A percentile compares a stretch with the other conserved stretches of the same genome.
Conservation (phyloP, 768 basidiomycete genomes). For the Calocybe gangraenosa region DNA sequence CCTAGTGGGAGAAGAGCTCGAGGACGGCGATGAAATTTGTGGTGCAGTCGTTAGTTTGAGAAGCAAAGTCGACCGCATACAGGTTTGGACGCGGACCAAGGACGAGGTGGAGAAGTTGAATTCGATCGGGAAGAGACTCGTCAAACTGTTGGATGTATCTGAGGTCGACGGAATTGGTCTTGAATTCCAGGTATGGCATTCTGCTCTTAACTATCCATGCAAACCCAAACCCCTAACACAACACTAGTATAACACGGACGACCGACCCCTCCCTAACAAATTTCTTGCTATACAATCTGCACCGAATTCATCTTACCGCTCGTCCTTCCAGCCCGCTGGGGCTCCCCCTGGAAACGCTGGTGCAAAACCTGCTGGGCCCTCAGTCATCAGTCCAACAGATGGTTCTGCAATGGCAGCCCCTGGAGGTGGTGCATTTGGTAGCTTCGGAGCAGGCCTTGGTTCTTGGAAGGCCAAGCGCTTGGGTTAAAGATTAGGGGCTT, state of each 20-base stretch:
- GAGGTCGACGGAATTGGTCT: slow-evolving; percentile 83
- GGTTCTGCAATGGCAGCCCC: slow-evolving; percentile 11
- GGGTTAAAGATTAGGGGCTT: background rate
- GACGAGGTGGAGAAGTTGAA: slow-evolving; percentile 86
- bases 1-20: slow-evolving; percentile 80
- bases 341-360: background rate
- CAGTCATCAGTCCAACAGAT: slow-evolving; percentile 2
- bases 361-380: too few relatives aligned
- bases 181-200: slow-evolving; percentile 75
- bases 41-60: slow-evolving; percentile 85
- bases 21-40: slow-evolving; percentile 71
- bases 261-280: slow-evolving; percentile 75
- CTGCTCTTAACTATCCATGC: background rate
- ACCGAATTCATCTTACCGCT: slow-evolving; percentile 56
- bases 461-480: slow-evolving; percentile 23
- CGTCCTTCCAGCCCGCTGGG: slow-evolving; percentile 49
- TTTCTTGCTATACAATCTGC: slow-evolving; percentile 76
- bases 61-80: slow-evolving; percentile 85
- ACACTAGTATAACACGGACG: slow-evolving; percentile 79
- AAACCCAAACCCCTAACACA: background rate
- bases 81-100: slow-evolving; percentile 85
- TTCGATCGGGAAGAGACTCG: slow-evolving; percentile 75
- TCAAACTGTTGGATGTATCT: slow-evolving; percentile 78
- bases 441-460: slow-evolving; percentile 25
- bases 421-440: slow-evolving; percentile 25